Evolutionary conservation across 2,329 filamentous ascomycete genomes (phyloP).

Genomic region (Epichloe sylvatica): DNA sequence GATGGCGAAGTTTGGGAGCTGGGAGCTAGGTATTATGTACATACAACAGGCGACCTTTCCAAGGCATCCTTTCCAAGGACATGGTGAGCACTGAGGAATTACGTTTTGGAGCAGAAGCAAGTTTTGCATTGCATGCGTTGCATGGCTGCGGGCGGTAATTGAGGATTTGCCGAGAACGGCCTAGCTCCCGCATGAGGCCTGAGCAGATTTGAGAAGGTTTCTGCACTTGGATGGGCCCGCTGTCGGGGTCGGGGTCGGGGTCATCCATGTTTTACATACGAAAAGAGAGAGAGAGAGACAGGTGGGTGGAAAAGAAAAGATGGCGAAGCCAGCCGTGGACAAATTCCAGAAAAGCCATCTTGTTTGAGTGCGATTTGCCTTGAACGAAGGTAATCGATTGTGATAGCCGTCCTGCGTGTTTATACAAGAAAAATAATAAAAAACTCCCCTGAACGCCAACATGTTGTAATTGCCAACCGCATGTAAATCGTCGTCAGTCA

Average conservation of each 20-base stretch:
- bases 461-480: neutral
- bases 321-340: neutral
- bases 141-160: too few relatives aligned
- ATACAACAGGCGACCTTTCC: too few relatives aligned
- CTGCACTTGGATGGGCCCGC: constrained; percentile 4
- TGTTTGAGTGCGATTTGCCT: too few relatives aligned
- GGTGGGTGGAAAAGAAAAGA: neutral
- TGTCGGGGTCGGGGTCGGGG: too few relatives aligned
- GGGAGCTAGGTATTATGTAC: too few relatives aligned
- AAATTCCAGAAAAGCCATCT: neutral
- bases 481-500: neutral
- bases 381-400: neutral
- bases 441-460: neutral
- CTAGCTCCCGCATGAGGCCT: constrained; percentile 7
- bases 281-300: too few relatives aligned
- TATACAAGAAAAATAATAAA: neutral
- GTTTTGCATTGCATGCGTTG: too few relatives aligned
- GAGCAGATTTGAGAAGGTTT: constrained; percentile 39
- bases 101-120: too few relatives aligned
- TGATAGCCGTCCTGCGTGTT: neutral
- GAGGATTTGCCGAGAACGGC: too few relatives aligned
- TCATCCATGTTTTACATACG: neutral
- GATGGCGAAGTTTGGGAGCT: too few relatives aligned
- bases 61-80: too few relatives aligned
- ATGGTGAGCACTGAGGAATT: too few relatives aligned